Conservation (phyloP, 2,329 filamentous ascomycete genomes). For the Metarhizium humberi region DNA sequence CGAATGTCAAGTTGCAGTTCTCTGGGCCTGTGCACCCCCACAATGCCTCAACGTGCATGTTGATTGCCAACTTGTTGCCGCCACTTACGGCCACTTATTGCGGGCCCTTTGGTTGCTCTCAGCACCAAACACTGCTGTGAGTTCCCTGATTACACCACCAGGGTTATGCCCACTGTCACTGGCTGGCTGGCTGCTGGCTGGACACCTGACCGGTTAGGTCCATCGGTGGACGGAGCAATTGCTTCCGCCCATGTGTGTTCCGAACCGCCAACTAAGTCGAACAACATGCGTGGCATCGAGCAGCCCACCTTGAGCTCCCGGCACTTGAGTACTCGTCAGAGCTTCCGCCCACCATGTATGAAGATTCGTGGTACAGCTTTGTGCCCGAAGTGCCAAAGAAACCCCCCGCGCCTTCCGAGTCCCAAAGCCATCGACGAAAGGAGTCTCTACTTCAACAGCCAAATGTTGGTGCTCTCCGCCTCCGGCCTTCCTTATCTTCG, state of each 20-base stretch:
- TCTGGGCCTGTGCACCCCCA: not conserved
- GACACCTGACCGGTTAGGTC: not conserved
- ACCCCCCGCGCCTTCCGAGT: conserved; percentile 31
- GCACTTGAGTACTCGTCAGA: conserved; percentile 1
- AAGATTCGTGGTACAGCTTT: conserved; percentile 78
- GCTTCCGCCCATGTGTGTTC: not conserved
- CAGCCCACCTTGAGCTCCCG: conserved; percentile 5
- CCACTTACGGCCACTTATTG: not conserved
- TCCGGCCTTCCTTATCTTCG: not conserved
- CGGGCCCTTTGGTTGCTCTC: not conserved
- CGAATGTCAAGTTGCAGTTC: not conserved
- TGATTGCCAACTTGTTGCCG: not conserved
- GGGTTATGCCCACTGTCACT: not conserved
- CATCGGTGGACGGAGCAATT: conserved; percentile 5
- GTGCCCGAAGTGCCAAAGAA: conserved; percentile 52
- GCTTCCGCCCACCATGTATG: conserved; percentile 50
- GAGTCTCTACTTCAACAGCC: conserved; percentile 61
- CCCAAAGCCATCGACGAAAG: conserved; percentile 51
- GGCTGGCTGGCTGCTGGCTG: not conserved
- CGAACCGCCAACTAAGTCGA: not conserved
- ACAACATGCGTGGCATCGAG: conserved; percentile 15
- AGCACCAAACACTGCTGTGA: not conserved
- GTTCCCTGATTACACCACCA: not conserved
- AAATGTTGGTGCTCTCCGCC: conserved; percentile 37
- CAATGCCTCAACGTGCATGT: not conserved